Evolutionary conservation across 2,329 filamentous ascomycete species (phyloP).

Genomic region (Penicillium sp.): DNA sequence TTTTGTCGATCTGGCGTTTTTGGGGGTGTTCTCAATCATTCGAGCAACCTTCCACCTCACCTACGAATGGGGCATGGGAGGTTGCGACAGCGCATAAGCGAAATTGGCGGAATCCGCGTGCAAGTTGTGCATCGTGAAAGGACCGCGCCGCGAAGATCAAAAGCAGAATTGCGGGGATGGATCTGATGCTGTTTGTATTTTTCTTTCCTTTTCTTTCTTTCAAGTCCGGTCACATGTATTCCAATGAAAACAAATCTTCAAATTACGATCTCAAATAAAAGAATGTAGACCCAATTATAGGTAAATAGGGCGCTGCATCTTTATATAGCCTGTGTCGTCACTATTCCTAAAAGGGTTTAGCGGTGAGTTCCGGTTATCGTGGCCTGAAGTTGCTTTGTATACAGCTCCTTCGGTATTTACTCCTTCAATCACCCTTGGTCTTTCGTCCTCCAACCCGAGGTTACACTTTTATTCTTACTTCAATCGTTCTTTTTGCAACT

Average conservation of each 20-base stretch:
- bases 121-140: slow-evolving; percentile 9
- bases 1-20: slow-evolving; percentile 33
- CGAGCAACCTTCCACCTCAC: slow-evolving; percentile 21
- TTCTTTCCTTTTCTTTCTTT: slow-evolving; percentile 12
- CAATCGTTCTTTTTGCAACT: neutral
- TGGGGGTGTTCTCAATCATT: slow-evolving; percentile 29
- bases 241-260: slow-evolving; percentile 10
- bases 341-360: slow-evolving; percentile 31
- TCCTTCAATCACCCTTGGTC: slow-evolving; percentile 13
- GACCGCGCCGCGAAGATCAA: slow-evolving; percentile 9
- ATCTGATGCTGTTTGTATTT: slow-evolving; percentile 9
- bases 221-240: slow-evolving; percentile 4
- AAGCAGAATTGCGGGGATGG: slow-evolving; percentile 20
- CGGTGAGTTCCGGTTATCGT: slow-evolving; percentile 41
- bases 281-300: slow-evolving; percentile 9
- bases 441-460: slow-evolving; percentile 1
- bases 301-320: slow-evolving; percentile 12
- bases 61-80: slow-evolving; percentile 15
- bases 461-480: slow-evolving; percentile 6
- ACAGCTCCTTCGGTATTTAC: slow-evolving; percentile 22
- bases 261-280: neutral
- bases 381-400: slow-evolving; percentile 40
- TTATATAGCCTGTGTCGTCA: slow-evolving; percentile 26
- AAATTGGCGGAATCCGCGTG: slow-evolving; percentile 10
- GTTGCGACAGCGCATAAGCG: slow-evolving; percentile 16